phyloP scores from a whole-genome alignment of 2,329 filamentous ascomycete genomes.

The Acrocalymma vagum region DNA sequence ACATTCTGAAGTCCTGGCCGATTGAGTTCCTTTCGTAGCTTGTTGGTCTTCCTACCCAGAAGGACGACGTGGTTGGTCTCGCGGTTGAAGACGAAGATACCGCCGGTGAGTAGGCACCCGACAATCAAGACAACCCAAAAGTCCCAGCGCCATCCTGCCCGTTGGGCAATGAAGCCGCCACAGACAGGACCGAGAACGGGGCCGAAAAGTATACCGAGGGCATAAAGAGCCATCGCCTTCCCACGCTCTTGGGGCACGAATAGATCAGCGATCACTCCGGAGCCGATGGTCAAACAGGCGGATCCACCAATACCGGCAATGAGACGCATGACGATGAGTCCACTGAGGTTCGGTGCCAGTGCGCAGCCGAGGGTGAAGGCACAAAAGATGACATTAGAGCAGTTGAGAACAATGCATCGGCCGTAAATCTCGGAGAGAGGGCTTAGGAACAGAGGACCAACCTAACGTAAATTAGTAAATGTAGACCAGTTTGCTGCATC shows the following conservation, averaged over 20 bases:
- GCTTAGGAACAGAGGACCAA: slow-evolving; percentile 42
- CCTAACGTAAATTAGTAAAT: slow-evolving; percentile 6
- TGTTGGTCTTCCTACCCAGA: slow-evolving; percentile 66
- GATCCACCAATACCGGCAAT: slow-evolving; percentile 36
- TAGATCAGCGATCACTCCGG: slow-evolving; percentile 45
- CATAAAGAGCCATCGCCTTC: slow-evolving; percentile 40
- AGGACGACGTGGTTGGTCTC: slow-evolving; percentile 60
- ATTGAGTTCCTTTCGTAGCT: slow-evolving; percentile 52
- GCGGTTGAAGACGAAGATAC: slow-evolving; percentile 49
- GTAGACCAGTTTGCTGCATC: not conserved
- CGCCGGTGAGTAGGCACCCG: slow-evolving; percentile 27
- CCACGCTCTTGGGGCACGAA: slow-evolving; percentile 43
- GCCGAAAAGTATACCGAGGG: slow-evolving; percentile 40
- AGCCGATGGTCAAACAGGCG: slow-evolving; percentile 45
- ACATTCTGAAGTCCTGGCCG: slow-evolving; percentile 57
- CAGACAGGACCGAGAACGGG: slow-evolving; percentile 44
- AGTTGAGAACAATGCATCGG: slow-evolving; percentile 39
- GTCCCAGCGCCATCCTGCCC: slow-evolving; percentile 45
- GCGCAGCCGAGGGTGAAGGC: slow-evolving; percentile 58
- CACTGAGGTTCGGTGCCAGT: slow-evolving; percentile 40
- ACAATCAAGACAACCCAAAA: slow-evolving; percentile 46
- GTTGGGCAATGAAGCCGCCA: slow-evolving; percentile 46
- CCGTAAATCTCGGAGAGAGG: slow-evolving; percentile 47
- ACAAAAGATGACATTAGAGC: slow-evolving; percentile 59
- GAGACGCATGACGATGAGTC: slow-evolving; percentile 46